Evolutionary conservation across 1,139 yeast genomes (phyloP), one percentile per base, ranked within the genome.

Genomic region (Diutina mesorugosa): DNA sequence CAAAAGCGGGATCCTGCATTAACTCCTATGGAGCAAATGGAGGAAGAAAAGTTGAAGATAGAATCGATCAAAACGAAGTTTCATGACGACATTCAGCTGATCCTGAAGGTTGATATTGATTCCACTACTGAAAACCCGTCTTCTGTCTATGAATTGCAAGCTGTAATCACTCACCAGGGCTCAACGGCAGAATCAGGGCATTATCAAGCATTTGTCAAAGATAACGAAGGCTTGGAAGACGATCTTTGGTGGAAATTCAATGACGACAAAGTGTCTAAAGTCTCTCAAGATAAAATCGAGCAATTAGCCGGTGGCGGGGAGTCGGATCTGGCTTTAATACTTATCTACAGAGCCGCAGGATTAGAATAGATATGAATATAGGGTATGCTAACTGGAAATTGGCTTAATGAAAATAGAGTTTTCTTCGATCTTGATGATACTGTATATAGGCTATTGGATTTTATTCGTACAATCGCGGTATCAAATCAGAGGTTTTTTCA

Each of bases 151-250:
- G 90, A 90, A 62, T 79, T 95, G 61, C 76, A 76, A 56, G 93
- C 96, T 0, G 82, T 93, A 32, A 83, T 93, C 59, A 90, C 98
- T 2, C 99, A 93, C 71, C 87, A 86, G 65, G 99, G 99, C 54
- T 86, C 97, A 5, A 84, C 91, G 55, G 97, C 99, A 0, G 98
- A 95, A 69, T 87, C 97, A 47, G 99, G 99, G 5, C 99, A 93
- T 69, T 93, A 95, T 69, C 97, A 90, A 71, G 84, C 95, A 29
- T 93, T 88, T 72, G 86, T 87, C 35, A 83, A 81, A 64, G 91
- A 89, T 68, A 81, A 79, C 57, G 72, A 72, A 54, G 95, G 85
- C 66, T 65, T 77, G 55, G 79, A 74, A 41, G 90, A 87, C 50
- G 82, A 85, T 52, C 79, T 77, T 62, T 93, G 99, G 99, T 93